A percentile compares a stretch with the other conserved stretches of the same genome.
Evolutionary conservation across 164 flowering plant species (phyloP).

Genomic region (Vitis amurensis): DNA sequence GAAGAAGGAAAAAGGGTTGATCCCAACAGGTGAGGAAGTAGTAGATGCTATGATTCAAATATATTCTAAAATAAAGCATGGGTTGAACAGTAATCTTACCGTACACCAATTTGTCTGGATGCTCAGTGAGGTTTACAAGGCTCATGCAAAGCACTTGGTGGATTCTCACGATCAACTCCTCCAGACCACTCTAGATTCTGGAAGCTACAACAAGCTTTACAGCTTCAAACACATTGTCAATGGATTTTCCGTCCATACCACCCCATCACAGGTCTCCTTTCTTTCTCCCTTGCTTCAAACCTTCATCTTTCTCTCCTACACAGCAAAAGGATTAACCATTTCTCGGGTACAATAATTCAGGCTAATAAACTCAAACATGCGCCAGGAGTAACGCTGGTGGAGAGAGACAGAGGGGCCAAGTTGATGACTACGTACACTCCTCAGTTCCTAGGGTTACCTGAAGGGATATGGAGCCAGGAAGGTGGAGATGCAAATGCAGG

Average conservation of each 20-base stretch:
- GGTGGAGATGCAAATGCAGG: constrained; percentile 77
- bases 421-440: constrained; percentile 90
- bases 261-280: constrained; percentile 60
- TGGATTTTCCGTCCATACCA: constrained; percentile 82
- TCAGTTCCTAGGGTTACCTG: constrained; percentile 58
- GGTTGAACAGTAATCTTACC: too few species aligned
- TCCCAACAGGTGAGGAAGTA: constrained; percentile 32
- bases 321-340: too few species aligned
- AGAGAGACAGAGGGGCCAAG: constrained; percentile 76
- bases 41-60: neutral
- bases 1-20: constrained; percentile 16
- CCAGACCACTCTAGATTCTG: constrained; percentile 44
- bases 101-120: constrained; percentile 1
- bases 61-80: neutral
- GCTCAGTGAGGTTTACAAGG: constrained; percentile 47
- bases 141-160: constrained; percentile 52
- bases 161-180: constrained; percentile 67
- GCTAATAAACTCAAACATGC: constrained; percentile 52
- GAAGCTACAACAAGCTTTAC: constrained; percentile 71
- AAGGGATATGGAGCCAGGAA: constrained; percentile 53
- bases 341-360: constrained; percentile 23
- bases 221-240: constrained; percentile 83
- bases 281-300: neutral
- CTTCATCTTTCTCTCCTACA: neutral
- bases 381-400: constrained; percentile 59